phyloP scores from a whole-genome alignment of 2,329 filamentous ascomycete species.

The Trichophyton simii region DNA sequence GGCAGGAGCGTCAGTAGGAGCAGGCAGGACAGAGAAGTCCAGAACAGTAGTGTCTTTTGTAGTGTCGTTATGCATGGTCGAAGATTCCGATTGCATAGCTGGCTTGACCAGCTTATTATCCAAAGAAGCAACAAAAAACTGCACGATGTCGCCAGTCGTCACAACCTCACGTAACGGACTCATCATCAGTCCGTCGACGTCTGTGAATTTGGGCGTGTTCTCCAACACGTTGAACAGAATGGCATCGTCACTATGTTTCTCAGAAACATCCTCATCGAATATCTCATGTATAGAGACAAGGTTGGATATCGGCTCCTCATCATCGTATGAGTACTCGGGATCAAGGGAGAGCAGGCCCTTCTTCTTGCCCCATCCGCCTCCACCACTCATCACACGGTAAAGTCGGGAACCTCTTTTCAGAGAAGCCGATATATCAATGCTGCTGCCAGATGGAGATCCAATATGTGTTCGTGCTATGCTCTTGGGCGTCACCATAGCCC shows the following conservation, averaged over 20 bases:
- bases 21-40: background rate
- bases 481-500: constrained; percentile 25
- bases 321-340: constrained; percentile 22
- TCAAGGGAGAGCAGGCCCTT: constrained; percentile 32
- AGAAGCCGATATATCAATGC: constrained; percentile 17
- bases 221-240: constrained; percentile 5
- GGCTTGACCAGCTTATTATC: background rate
- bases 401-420: constrained; percentile 26
- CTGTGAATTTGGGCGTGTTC: constrained; percentile 15
- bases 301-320: constrained; percentile 10
- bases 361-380: constrained; percentile 36
- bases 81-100: background rate
- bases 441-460: background rate
- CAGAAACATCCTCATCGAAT: constrained; percentile 12
- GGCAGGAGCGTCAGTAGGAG: background rate
- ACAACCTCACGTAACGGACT: constrained; percentile 30
- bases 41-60: background rate
- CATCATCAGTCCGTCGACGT: constrained; percentile 21
- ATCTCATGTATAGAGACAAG: constrained; percentile 18
- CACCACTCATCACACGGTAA: constrained; percentile 33
- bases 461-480: constrained; percentile 11
- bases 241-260: background rate
- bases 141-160: constrained; percentile 27
- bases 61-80: background rate
- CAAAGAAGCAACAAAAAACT: constrained; percentile 28